A percentile compares a stretch with the other conserved stretches of the same genome.
Conservation (phyloP, 805 yeast genomes). For the Saturnispora ahearnii region DNA sequence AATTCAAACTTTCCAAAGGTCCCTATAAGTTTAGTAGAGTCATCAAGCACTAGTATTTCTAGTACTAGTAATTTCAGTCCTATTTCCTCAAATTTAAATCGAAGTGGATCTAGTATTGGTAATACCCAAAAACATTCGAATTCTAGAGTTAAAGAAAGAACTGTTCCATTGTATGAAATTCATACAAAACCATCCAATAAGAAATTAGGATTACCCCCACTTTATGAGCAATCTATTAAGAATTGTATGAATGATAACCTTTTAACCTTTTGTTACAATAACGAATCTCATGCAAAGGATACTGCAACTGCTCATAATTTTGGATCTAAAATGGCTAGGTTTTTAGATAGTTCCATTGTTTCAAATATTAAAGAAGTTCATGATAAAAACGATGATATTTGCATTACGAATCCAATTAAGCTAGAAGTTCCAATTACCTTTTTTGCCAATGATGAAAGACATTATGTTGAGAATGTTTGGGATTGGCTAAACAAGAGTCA, state of each 20-base stretch:
- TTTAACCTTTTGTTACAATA: slow-evolving; percentile 45
- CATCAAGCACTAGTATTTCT: neutral
- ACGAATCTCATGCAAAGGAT: slow-evolving; percentile 13
- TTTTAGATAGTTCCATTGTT: slow-evolving; percentile 13
- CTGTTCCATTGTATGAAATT: slow-evolving; percentile 52
- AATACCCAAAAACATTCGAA: slow-evolving; percentile 16
- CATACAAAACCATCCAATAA: slow-evolving; percentile 35
- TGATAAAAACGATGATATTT: slow-evolving; percentile 19
- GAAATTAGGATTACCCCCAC: slow-evolving; percentile 9
- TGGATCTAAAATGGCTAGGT: slow-evolving; percentile 15
- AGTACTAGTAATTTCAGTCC: neutral
- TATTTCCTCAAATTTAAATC: neutral
- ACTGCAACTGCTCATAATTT: neutral
- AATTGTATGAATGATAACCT: slow-evolving; percentile 53
- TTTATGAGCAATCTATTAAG: slow-evolving; percentile 53
- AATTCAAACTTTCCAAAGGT: neutral
- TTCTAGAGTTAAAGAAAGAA: slow-evolving; percentile 38
- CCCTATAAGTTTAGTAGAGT: neutral
- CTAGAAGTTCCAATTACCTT: slow-evolving; percentile 29
- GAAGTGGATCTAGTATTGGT: neutral
- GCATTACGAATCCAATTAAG: slow-evolving; percentile 31
- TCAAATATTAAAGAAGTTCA: neutral
- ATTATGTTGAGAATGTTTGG: slow-evolving; percentile 6
- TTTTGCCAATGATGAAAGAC: slow-evolving; percentile 21
- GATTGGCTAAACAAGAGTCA: slow-evolving; percentile 5